These are phyloP conservation scores for Fusarium anguioides DNA, from an alignment of 2,329 filamentous ascomycete genomes.

Conservation along the genomic window DNA sequence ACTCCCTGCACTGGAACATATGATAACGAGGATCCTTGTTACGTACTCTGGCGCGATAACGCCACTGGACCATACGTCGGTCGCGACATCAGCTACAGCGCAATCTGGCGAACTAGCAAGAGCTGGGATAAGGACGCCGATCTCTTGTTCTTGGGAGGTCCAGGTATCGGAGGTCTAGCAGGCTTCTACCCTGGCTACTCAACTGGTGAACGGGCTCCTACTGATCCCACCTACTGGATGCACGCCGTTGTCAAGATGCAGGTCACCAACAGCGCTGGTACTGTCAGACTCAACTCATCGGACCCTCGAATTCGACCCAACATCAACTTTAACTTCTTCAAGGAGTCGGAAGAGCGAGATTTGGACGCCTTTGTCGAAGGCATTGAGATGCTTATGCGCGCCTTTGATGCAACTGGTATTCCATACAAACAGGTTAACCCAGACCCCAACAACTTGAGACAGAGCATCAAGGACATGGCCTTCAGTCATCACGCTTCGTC, in stretches of 20 bases:
- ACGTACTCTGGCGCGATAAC: not conserved
- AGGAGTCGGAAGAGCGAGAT: not conserved
- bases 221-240: not conserved
- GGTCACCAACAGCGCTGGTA: slow-evolving; percentile 4
- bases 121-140: slow-evolving; percentile 4
- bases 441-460: not conserved
- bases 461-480: not conserved
- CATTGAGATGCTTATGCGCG: not conserved
- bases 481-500: slow-evolving; percentile 1
- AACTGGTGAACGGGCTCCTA: not conserved
- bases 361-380: slow-evolving; percentile 1
- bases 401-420: slow-evolving; percentile 3
- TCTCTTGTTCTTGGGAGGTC: not conserved
- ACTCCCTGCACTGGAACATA: not conserved
- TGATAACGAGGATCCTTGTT: not conserved
- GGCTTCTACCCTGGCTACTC: slow-evolving; percentile 11
- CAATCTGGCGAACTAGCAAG: not conserved
- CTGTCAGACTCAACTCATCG: not conserved
- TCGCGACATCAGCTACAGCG: slow-evolving; percentile 1
- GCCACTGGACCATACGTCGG: not conserved
- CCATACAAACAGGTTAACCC: not conserved
- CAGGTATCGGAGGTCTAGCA: accelerated
- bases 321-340: slow-evolving; percentile 8
- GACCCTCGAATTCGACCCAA: not conserved
- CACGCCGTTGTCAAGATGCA: slow-evolving; percentile 13